Evolutionary conservation across 1,139 yeast species (phyloP).

Genomic region (Pichia inconspicua): DNA sequence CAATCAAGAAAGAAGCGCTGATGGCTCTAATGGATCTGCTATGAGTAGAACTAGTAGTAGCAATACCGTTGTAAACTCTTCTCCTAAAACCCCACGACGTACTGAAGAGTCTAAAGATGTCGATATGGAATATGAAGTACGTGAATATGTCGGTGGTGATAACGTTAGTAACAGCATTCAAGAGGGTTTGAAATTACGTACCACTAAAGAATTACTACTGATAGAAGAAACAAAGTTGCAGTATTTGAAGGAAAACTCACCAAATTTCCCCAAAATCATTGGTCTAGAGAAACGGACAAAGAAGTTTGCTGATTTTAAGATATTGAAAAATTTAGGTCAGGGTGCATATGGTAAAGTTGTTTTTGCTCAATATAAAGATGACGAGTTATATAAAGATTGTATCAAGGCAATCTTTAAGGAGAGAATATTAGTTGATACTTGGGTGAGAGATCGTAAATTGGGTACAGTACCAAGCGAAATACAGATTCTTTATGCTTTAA

Average conservation of each 20-base stretch:
- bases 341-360: conserved; percentile 96
- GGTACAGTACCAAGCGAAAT: conserved; percentile 96
- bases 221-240: conserved; percentile 31
- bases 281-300: conserved; percentile 59
- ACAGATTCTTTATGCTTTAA: conserved; percentile 77
- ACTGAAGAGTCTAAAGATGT: not conserved
- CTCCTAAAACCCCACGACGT: conserved; percentile 7
- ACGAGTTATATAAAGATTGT: conserved; percentile 58
- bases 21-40: conserved; percentile 6
- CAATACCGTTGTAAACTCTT: conserved; percentile 22
- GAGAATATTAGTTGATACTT: conserved; percentile 87
- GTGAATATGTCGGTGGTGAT: not conserved
- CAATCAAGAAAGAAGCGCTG: not conserved
- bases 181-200: not conserved
- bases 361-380: conserved; percentile 62
- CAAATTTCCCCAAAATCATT: conserved; percentile 47
- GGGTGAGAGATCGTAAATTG: conserved; percentile 86
- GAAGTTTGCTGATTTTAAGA: conserved; percentile 60
- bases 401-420: conserved; percentile 88
- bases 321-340: conserved; percentile 78
- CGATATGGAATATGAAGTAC: not conserved
- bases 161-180: not conserved
- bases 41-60: conserved; percentile 28
- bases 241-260: conserved; percentile 12
- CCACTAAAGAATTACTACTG: conserved; percentile 16